Evolutionary conservation across 768 basidiomycete genomes (phyloP), one percentile per base, ranked within the genome.

Genomic region (Serendipita indica): DNA sequence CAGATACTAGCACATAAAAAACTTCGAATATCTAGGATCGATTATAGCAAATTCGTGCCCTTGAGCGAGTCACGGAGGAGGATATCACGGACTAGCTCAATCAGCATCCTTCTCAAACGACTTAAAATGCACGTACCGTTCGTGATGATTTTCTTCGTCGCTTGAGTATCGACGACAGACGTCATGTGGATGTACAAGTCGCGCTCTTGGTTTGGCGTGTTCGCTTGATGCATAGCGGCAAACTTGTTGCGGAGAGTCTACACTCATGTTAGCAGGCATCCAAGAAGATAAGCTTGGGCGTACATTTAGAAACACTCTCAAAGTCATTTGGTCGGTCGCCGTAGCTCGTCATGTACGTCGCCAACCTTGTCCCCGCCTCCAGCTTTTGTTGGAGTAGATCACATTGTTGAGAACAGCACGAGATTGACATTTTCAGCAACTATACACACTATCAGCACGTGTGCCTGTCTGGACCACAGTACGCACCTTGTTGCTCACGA

Each of bases 331-430:
- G 77, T 64, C 83, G 72, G 65, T 86, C 80, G 2, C 82, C 80
- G 65, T 89, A 91, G 5, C 77, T 78, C 4, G 76, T 66, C 74
- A 91, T 79, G 65, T 89, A 75, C 46, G 82, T 78, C 63, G 72
- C 81, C 33, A 90, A 72, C 64, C 78, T 77, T 39, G 89, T 83
- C 20, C 89, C 89, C 32, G 82, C 78, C 37, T 83, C 80, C 16
- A 91, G 74, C 69, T 91, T 91, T 52, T 79, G 72, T 82, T 88
- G 78, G 35, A 89, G 73, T 43, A 89, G 74, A 68, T 90, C 88
- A 61, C 79, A 79, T 70, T 89, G 71, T 88, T 89, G 62, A 89
- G 68, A 68, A 90, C 63, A 89, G 75, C 16, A 91, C 79, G 62
- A 91, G 79, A 69, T 81, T 84, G 61, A 89, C 87, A 46, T 80